Conservation (phyloP, 371 early-diverging fungal species). For the Mortierella sp. region DNA sequence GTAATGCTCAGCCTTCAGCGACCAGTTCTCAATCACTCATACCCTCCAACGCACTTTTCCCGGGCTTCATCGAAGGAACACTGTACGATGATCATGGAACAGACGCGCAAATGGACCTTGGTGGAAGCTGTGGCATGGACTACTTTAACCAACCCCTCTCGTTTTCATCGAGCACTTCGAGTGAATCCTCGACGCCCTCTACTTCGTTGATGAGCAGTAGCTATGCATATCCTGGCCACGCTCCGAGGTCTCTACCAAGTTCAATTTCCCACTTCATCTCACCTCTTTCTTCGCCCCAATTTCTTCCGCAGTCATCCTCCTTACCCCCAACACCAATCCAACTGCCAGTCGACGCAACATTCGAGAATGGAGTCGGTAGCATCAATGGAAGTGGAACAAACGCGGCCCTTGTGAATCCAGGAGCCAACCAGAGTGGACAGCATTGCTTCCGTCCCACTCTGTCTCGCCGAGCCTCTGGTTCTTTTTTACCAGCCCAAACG, state of each 20-base stretch:
- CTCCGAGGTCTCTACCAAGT: conserved; percentile 7
- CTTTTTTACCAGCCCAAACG: conserved; percentile 26
- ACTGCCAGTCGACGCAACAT: neutral
- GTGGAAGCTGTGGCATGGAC: conserved; percentile 12
- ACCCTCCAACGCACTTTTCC: neutral
- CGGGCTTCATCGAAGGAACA: neutral
- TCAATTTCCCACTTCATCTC: conserved; percentile 36
- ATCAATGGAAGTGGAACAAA: neutral
- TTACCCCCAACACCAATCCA: conserved; percentile 50
- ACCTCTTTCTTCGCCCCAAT: conserved; percentile 36
- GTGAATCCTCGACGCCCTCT: conserved; percentile 41
- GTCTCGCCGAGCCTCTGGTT: conserved; percentile 44
- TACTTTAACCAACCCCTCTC: conserved; percentile 33
- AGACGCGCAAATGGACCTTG: conserved; percentile 15
- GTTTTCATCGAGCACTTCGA: conserved; percentile 29
- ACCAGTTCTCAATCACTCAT: conserved; percentile 14
- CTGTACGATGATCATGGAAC: neutral
- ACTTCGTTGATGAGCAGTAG: neutral
- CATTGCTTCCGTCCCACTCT: conserved; percentile 19
- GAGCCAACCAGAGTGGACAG: conserved; percentile 1
- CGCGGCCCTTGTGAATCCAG: conserved; percentile 30
- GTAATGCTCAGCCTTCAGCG: conserved; percentile 1
- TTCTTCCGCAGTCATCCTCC: conserved; percentile 32
- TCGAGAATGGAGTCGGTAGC: no score
- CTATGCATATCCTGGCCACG: no score